A percentile compares a stretch with the other conserved stretches of the same genome.
Conservation (phyloP, 768 basidiomycete genomes). For the Crassisporium funariophilum region DNA sequence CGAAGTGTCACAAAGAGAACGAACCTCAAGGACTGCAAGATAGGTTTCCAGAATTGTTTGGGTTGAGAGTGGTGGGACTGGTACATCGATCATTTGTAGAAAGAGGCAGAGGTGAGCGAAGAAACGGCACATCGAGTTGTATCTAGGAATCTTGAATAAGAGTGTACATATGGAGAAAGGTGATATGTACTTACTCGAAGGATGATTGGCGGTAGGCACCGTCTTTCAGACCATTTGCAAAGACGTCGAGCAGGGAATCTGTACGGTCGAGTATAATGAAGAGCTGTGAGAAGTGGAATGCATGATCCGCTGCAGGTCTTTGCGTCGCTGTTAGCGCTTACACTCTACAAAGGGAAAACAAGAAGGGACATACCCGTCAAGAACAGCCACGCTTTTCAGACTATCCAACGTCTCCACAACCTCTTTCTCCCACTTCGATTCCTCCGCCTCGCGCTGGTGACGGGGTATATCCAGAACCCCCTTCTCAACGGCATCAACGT, state of each 20-base stretch:
- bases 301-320: constrained; percentile 66
- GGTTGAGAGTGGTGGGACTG: constrained; percentile 71
- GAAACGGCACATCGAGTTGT: constrained; percentile 78
- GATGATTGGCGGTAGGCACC: constrained; percentile 50
- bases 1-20: too few species aligned
- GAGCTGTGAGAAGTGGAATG: constrained; percentile 82
- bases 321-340: neutral
- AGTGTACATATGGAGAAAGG: neutral
- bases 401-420: constrained; percentile 58
- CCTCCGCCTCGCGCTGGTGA: constrained; percentile 39
- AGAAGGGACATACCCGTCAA: constrained; percentile 57
- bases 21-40: constrained; percentile 81
- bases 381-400: constrained; percentile 56
- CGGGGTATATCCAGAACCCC: constrained; percentile 29
- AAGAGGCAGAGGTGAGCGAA: constrained; percentile 93
- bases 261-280: constrained; percentile 76
- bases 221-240: constrained; percentile 57
- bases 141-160: constrained; percentile 40
- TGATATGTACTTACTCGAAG: constrained; percentile 54
- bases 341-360: constrained; percentile 4
- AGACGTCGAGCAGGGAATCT: constrained; percentile 65
- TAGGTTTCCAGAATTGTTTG: constrained; percentile 89
- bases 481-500: constrained; percentile 47
- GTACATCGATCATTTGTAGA: constrained; percentile 77
- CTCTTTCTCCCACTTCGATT: constrained; percentile 69